A percentile compares a stretch with the other conserved stretches of the same genome.
Evolutionary conservation across 2,329 filamentous ascomycete species (phyloP).

Genomic region (Atkinsonella hypoxylon): DNA sequence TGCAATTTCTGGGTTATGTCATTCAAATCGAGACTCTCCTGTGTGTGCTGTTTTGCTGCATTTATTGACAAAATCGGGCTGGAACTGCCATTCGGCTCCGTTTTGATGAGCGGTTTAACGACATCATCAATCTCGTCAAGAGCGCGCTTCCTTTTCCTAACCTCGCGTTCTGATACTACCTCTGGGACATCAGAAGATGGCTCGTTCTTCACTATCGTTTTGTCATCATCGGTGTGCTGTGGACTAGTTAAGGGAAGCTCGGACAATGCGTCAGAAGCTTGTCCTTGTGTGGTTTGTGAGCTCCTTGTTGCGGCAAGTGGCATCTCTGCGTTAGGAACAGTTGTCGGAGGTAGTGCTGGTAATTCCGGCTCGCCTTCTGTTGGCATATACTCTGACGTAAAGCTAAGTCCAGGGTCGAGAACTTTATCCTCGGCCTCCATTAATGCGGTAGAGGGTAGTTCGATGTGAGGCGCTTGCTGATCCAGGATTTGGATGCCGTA

Average conservation of each 20-base stretch:
- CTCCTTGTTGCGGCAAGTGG: slow-evolving; percentile 6
- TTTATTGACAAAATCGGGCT: slow-evolving; percentile 16
- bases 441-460: slow-evolving; percentile 1
- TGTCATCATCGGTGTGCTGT: slow-evolving; percentile 1
- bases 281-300: slow-evolving; percentile 19
- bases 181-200: slow-evolving; percentile 41
- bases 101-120: slow-evolving; percentile 27
- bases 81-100: slow-evolving; percentile 21
- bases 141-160: slow-evolving; percentile 35
- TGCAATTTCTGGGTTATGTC: slow-evolving; percentile 20
- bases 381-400: background rate
- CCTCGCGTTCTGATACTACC: slow-evolving; percentile 35
- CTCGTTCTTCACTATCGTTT: slow-evolving; percentile 32
- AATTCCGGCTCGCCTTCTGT: slow-evolving; percentile 3
- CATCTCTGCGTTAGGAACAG: background rate
- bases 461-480: background rate
- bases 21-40: slow-evolving; percentile 48
- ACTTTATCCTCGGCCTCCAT: slow-evolving; percentile 5
- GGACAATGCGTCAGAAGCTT: slow-evolving; percentile 12
- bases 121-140: slow-evolving; percentile 13
- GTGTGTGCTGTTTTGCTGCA: slow-evolving; percentile 20
- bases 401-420: slow-evolving; percentile 2
- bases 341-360: background rate
- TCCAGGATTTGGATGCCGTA: slow-evolving; percentile 20
- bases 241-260: slow-evolving; percentile 15